Conservation (phyloP, 2,329 filamentous ascomycete genomes). For the Fusarium falciforme region DNA sequence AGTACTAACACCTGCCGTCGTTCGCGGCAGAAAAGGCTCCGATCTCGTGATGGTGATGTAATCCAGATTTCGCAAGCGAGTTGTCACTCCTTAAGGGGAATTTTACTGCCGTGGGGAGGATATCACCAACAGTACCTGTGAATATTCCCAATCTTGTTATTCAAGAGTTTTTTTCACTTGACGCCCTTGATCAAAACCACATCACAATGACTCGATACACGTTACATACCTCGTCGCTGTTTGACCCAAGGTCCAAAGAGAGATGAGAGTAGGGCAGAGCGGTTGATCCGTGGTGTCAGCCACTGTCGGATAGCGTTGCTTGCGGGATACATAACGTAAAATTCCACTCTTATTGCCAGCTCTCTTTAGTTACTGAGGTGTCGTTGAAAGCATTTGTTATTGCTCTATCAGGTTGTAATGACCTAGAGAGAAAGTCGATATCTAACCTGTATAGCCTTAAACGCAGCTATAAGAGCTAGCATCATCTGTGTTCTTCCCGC, state of each 20-base stretch:
- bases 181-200: not conserved
- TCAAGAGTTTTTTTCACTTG: not conserved
- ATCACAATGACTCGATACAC: not conserved
- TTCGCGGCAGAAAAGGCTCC: not conserved
- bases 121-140: not conserved
- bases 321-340: not conserved
- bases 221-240: not conserved
- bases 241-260: not conserved
- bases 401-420: too few relatives aligned
- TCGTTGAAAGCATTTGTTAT: too few relatives aligned
- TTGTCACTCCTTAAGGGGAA: not conserved
- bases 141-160: not conserved
- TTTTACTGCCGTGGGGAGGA: not conserved
- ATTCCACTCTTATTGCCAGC: too few relatives aligned
- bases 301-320: not conserved
- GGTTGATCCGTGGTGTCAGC: not conserved
- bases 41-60: not conserved
- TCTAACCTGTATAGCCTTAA: not conserved
- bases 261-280: not conserved
- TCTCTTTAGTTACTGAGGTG: too few relatives aligned
- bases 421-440: not conserved
- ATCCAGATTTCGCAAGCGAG: not conserved
- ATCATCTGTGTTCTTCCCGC: not conserved
- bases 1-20: not conserved
- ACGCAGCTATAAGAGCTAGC: not conserved